Conservation (phyloP, 2,329 filamentous ascomycete genomes). For the Xylaria hypoxylon region DNA sequence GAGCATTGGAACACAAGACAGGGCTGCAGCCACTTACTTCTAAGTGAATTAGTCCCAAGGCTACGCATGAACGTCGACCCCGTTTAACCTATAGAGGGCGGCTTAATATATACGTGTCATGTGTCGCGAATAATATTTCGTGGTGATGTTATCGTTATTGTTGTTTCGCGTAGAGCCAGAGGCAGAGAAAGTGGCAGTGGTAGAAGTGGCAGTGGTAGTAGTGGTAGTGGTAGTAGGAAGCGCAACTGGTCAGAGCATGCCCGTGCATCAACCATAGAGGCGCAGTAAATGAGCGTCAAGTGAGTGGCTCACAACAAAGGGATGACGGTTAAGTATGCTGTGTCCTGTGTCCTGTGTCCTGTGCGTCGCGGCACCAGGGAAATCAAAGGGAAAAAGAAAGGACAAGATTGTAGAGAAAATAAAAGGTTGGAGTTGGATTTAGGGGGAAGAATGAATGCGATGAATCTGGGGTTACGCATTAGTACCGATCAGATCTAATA, state of each 20-base stretch:
- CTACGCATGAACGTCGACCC: conserved; percentile 33
- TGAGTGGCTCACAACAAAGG: conserved; percentile 28
- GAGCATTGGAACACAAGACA: conserved; percentile 40
- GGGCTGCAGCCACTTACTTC: conserved; percentile 25
- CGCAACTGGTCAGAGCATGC: conserved; percentile 13
- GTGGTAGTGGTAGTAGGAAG: background rate
- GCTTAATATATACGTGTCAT: conserved; percentile 43
- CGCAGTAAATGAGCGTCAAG: conserved; percentile 26
- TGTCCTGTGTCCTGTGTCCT: conserved; percentile 16
- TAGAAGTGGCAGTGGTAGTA: background rate
- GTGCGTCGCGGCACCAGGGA: conserved; percentile 27
- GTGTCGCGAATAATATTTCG: conserved; percentile 38
- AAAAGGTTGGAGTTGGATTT: conserved; percentile 27
- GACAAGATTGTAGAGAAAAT: conserved; percentile 7
- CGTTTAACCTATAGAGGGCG: conserved; percentile 41
- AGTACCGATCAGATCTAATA: conserved; percentile 13
- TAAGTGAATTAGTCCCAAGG: conserved; percentile 27
- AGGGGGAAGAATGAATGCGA: conserved; percentile 27
- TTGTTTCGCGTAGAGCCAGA: conserved; percentile 1
- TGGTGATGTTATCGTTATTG: conserved; percentile 20
- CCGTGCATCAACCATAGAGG: conserved; percentile 21
- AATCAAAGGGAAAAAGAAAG: conserved; percentile 23
- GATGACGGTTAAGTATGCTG: conserved; percentile 2
- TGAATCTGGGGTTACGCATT: conserved; percentile 31
- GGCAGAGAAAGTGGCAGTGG: background rate